Evolutionary conservation across 306 rosid genomes (phyloP), one percentile per base, ranked within the genome.

Genomic region (Lathyrus tuberosus): DNA sequence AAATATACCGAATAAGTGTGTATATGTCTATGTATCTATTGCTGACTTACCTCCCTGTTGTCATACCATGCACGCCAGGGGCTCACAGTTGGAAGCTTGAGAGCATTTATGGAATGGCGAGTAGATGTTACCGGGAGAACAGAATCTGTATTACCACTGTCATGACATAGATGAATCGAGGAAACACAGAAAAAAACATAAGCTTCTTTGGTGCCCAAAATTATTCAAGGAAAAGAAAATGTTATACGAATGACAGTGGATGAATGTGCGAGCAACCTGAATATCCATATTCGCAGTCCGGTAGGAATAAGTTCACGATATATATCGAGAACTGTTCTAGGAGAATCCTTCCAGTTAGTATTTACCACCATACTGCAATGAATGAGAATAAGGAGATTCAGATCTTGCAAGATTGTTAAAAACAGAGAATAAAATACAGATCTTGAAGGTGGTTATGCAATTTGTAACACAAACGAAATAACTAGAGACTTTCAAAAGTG

Each of bases 51-150:
- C 87, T 86, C 84, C 11, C 80, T 86, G 33, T 81, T 89, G 35
- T 85, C 87, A 7, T 93, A 93, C 98, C 98, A 93, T 49, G 98
- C 79, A 41, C 70, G 83, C 96, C 98, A 93, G 35, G 84, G 87
- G 13, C 81, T 62, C 10, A 59, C 64, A 6, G 86, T 85, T n/a
- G 96, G 78, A 78, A 93, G 97, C 58, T 81, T 62, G 66, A 86
- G 94, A 65, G 97, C 88, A 26, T 84, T 83, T 40, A 90, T 81
- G 80, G 90, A 88, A 57, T 79, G 76, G 59, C 98, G 91, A 62
- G 96, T 86, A 43, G 98, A 84, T 76, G 97, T 90, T 62, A 86
- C 80, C 4, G 97, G 98, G 76, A 93, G 44, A 49, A 93, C 52
- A 0, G 85, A 8, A 43, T 88, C 97, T 31, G 96, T 90, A 44